Base-by-base conservation (phyloP, 2,329 filamentous ascomycete species). In the Nothomitra cinnamomea region DNA sequence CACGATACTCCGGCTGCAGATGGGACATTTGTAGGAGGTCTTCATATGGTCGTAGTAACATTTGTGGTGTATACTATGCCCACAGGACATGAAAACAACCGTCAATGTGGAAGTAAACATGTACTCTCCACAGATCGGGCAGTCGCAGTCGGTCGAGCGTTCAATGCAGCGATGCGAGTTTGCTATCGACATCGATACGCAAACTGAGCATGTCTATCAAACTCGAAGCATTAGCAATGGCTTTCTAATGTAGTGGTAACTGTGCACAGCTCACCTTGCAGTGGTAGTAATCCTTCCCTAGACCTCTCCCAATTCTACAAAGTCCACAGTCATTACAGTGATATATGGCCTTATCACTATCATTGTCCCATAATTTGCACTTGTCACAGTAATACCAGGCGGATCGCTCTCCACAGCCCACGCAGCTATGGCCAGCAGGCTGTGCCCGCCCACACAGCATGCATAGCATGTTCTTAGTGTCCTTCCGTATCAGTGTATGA, bases 301-400 rank as follows among this genome's bases (percentile, higher is more conserved):
- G 72, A 1, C 92, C 92, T 65, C 87, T 79, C 1, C 92, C 92
- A 55, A 89, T 82, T 55, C 92, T 79, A 65, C 92, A 98, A 57
- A 98, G 95, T 3, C 92, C 92, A 66, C 92, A 98, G 62, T 96
- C 92, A 62, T 82, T 78, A 66, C 92, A 98, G 65, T 98, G 92
- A 64, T 98, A 98, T 55, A 96, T 95, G 58, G 83, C 84, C 66
- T 94, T 95, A 59, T 80, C 82, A 53, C 81, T 79, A 60, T 95
- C 86, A 62, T 96, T 88, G 63, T 96, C 90, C 92, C 92, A 98
- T 1, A 98, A 75, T 68, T 95, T 95, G 74, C 92, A 98, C 54
- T 92, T 84, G 53, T 80, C 78, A 69, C 92, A 98, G 65, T 94
- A 98, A 66, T 96, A 96, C 62, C 84, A 84, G 12, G 90, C 88